A percentile compares a stretch with the other conserved stretches of the same genome.
Conservation (phyloP, 78 protist species). For the Parvularia atlantis region DNA sequence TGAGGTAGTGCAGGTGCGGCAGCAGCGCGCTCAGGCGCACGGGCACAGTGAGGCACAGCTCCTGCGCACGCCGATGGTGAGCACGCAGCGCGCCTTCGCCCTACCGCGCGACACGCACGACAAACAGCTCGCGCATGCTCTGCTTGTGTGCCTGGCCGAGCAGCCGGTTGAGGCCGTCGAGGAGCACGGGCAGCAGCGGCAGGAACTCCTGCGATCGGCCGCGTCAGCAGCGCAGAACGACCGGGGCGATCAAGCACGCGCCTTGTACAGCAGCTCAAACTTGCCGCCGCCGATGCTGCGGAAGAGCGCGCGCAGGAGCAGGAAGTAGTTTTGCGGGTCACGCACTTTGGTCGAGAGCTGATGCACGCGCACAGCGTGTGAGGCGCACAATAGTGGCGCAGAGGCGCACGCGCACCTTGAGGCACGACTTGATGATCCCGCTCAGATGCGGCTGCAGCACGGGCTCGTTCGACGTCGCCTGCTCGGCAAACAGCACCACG, state of each 20-base stretch:
- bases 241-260: too few relatives aligned
- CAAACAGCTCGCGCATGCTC: constrained; percentile 37
- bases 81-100: too few relatives aligned
- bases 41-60: constrained; percentile 81
- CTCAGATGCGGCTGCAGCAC: constrained; percentile 55
- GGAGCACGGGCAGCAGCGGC: constrained; percentile 52
- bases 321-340: constrained; percentile 37
- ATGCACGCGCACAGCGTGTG: not conserved
- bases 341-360: not conserved
- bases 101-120: too few relatives aligned
- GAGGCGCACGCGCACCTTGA: constrained; percentile 9
- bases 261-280: constrained; percentile 58
- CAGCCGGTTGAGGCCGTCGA: constrained; percentile 49
- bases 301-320: constrained; percentile 52
- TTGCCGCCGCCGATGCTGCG: constrained; percentile 62
- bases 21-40: constrained; percentile 57
- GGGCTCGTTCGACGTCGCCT: constrained; percentile 57
- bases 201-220: constrained; percentile 62
- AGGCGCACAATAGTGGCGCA: too few relatives aligned
- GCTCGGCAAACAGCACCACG: constrained; percentile 38
- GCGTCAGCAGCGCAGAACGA: too few relatives aligned
- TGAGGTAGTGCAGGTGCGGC: constrained; percentile 61
- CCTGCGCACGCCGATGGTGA: too few relatives aligned
- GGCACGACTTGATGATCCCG: constrained; percentile 23
- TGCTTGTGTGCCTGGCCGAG: constrained; percentile 7